Evolutionary conservation across 345 rosid genomes (phyloP).

Genomic region (Aquilaria malaccensis): DNA sequence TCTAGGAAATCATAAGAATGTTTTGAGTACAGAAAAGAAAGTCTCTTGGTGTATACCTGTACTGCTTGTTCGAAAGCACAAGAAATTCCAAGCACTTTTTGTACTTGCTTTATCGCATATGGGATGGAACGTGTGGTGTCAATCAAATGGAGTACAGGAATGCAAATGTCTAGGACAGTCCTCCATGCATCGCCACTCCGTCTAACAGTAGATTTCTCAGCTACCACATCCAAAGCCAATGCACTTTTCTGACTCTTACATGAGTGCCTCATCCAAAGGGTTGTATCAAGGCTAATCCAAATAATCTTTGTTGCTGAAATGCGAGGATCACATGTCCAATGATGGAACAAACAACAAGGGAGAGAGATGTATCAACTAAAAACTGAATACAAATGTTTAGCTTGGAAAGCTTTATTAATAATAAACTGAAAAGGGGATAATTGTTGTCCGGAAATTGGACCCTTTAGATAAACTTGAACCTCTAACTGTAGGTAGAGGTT

Average conservation of each 20-base stretch:
- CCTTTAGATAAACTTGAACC: too few relatives aligned
- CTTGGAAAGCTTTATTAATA: not conserved
- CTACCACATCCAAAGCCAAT: constrained; percentile 66
- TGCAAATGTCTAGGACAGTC: constrained; percentile 73
- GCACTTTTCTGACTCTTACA: constrained; percentile 29
- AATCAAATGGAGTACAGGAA: constrained; percentile 75
- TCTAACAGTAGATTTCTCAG: constrained; percentile 69
- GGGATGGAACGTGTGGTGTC: constrained; percentile 82
- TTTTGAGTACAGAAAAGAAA: too few relatives aligned
- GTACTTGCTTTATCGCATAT: constrained; percentile 80
- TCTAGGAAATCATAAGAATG: too few relatives aligned
- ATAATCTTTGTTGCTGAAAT: constrained; percentile 58
- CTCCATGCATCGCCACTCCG: constrained; percentile 96
- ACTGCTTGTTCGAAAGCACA: constrained; percentile 90
- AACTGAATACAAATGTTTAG: not conserved
- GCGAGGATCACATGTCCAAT: constrained; percentile 67
- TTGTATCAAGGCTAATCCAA: constrained; percentile 67
- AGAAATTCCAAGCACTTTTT: constrained; percentile 82
- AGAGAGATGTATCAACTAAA: not conserved
- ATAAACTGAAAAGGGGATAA: too few relatives aligned
- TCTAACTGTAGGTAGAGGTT: too few relatives aligned
- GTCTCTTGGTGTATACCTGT: constrained; percentile 39
- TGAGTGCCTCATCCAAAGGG: constrained; percentile 62
- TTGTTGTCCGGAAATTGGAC: too few relatives aligned
- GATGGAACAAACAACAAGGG: not conserved